Evolutionary conservation across 768 basidiomycete genomes (phyloP), one percentile per base, ranked within the genome.

Genomic region (Leucocoprinus sp.): DNA sequence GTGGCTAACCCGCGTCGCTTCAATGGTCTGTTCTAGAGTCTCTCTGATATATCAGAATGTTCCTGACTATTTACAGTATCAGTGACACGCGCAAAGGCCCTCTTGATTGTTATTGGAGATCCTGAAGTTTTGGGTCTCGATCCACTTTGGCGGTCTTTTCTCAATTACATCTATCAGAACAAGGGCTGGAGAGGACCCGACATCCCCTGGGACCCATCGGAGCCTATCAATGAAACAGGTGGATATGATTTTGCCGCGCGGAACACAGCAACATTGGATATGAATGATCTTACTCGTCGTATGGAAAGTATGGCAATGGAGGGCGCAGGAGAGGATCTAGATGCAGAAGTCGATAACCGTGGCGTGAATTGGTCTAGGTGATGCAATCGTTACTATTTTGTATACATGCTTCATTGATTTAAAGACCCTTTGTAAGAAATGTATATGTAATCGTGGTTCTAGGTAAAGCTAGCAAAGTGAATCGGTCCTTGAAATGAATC

Each of bases 51-150:
- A 14, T 2, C 2, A 6, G 26, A 17, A 8, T 0, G n/a, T 15
- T 19, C 33, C 7, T 41, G 28, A 37, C 37, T 21, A 24, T 14
- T 24, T 26, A 21, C 51, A 80, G 77, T 83, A 8, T 77, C 80
- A 2, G 62, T 82, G 11, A 83, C 81, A 0, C 70, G 80, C 33
- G 78, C 80, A 0, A 64, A 79, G 51, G 75, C 78, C 0, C 62
- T 83, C 1, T 62, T 83, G 6, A 69, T 82, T 55, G 63, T 82
- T 37, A 57, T 83, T 19, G 80, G 81, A 3, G 74, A 82, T 49
- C 76, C 79, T 0, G 57, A 65, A 6, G 76, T 81, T 3, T 63
- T 83, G 0, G 73, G 72, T 6, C 66, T 82, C 1, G 80, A 83
- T 50, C 79, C 80, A 0, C 61, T 81, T 2, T 82, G 81, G 81